These are phyloP conservation scores for Thoreauomyces humboldtii DNA, from an alignment of 192 early-diverging fungal genomes.

Conservation along the genomic window DNA sequence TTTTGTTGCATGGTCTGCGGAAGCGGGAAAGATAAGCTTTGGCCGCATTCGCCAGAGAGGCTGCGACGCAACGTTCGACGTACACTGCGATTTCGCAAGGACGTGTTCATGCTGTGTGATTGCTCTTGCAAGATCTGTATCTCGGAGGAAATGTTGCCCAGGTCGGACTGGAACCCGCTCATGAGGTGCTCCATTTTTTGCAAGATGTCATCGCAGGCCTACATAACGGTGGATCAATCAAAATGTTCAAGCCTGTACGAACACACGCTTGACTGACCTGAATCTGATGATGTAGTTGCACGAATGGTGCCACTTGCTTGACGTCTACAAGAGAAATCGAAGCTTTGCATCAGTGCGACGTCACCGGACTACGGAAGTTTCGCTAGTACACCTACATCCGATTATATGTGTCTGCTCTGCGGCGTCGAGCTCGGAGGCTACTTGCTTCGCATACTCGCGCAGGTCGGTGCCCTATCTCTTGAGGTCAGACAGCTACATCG, in stretches of 20 bases:
- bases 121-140: slow-evolving; percentile 85
- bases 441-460: slow-evolving; percentile 75
- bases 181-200: slow-evolving; percentile 83
- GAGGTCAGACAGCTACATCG: background rate
- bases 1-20: slow-evolving; percentile 59
- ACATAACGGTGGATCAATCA: background rate
- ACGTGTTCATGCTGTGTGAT: slow-evolving; percentile 75
- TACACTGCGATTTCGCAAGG: slow-evolving; percentile 76
- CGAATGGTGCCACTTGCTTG: slow-evolving; percentile 55
- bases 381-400: slow-evolving; percentile 68
- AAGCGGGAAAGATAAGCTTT: too few species aligned
- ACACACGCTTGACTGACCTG: slow-evolving; percentile 36
- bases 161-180: slow-evolving; percentile 79
- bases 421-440: slow-evolving; percentile 68
- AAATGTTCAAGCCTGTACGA: background rate
- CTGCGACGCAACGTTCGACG: background rate
- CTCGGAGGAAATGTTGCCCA: slow-evolving; percentile 84
- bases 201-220: slow-evolving; percentile 55
- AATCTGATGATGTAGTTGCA: slow-evolving; percentile 65
- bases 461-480: slow-evolving; percentile 72
- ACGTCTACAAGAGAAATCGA: slow-evolving; percentile 54
- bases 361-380: background rate
- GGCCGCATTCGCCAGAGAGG: too few species aligned
- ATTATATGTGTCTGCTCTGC: slow-evolving; percentile 70
- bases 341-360: background rate